Percentiles rank a stretch among this genome's conserved stretches.
Evolutionary conservation across 176 grass and related monocot species (phyloP).

Genomic region (Luzula sylvatica): DNA sequence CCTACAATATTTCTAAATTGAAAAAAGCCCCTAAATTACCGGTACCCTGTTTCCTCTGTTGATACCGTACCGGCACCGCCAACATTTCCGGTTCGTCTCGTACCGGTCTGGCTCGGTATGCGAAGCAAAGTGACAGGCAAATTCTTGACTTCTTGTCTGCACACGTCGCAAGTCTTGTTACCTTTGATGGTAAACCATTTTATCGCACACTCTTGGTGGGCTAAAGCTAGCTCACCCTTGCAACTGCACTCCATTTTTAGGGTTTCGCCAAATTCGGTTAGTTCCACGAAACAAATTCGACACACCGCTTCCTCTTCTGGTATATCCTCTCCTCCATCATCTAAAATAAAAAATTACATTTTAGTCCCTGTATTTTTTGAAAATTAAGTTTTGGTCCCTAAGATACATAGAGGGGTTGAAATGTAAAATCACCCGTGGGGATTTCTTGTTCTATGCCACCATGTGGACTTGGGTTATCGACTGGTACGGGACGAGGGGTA

Average conservation of each 20-base stretch:
- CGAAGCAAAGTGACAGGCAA: slow-evolving; percentile 88
- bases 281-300: slow-evolving; percentile 89
- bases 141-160: slow-evolving; percentile 83
- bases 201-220: slow-evolving; percentile 92
- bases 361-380: too few species aligned
- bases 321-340: slow-evolving; percentile 86
- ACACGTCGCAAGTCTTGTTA: slow-evolving; percentile 96
- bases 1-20: too few species aligned
- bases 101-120: slow-evolving; percentile 47
- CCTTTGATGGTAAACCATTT: slow-evolving; percentile 99
- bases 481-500: slow-evolving; percentile 53
- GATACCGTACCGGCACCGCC: slow-evolving; percentile 41
- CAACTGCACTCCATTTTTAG: slow-evolving; percentile 99
- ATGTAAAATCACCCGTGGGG: slow-evolving; percentile 33
- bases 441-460: slow-evolving; percentile 62
- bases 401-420: neutral
- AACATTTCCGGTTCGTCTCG: slow-evolving; percentile 41
- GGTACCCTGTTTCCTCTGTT: slow-evolving; percentile 50
- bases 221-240: slow-evolving; percentile 97
- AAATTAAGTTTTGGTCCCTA: too few species aligned
- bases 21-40: slow-evolving; percentile 27
- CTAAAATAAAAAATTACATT: neutral
- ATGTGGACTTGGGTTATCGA: slow-evolving; percentile 19
- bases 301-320: slow-evolving; percentile 98
- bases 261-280: slow-evolving; percentile 93